Conservation (phyloP, 176 grass and related monocot species). For the Musa schizocarpa region DNA sequence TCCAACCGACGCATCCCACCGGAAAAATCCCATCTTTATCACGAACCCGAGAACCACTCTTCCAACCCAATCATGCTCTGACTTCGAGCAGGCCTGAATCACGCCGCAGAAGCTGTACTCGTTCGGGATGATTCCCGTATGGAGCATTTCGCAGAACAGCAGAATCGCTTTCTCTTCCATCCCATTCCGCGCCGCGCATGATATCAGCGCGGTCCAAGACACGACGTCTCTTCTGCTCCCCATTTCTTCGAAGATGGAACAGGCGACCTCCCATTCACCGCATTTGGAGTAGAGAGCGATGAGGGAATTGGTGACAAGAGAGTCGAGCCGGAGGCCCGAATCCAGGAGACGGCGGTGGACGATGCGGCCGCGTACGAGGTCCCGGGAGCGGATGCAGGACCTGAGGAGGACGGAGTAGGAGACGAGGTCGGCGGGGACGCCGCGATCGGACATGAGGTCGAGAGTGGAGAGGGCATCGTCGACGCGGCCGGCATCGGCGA, state of each 20-base stretch:
- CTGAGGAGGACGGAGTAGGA: conserved; percentile 23
- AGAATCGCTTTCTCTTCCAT: conserved; percentile 22
- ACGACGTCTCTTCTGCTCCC: conserved; percentile 42
- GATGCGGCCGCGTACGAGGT: conserved; percentile 30
- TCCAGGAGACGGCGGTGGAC: conserved; percentile 37
- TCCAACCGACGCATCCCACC: conserved; percentile 33
- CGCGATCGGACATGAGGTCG: conserved; percentile 8
- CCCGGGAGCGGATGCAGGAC: conserved; percentile 20
- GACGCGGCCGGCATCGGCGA: conserved; percentile 21
- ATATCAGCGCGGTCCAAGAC: conserved; percentile 56
- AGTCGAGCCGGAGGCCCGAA: conserved; percentile 19
- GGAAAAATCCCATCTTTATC: conserved; percentile 46
- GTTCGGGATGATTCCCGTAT: conserved; percentile 30
- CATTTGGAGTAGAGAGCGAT: conserved; percentile 58
- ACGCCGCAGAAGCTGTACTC: conserved; percentile 37
- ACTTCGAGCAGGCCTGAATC: conserved; percentile 27
- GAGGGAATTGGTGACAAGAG: conserved; percentile 47
- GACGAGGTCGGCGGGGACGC: conserved; percentile 19
- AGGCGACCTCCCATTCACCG: conserved; percentile 31
- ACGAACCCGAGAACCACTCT: conserved; percentile 25
- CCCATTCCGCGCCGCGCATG: conserved; percentile 32
- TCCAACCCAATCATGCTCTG: conserved; percentile 16
- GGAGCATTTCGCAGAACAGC: conserved; percentile 31
- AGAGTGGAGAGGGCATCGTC: conserved; percentile 21
- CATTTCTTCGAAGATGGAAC: conserved; percentile 53